Evolutionary conservation across 768 basidiomycete genomes (phyloP), one percentile per base, ranked within the genome.

Genomic region (Saitozyma podzolica): DNA sequence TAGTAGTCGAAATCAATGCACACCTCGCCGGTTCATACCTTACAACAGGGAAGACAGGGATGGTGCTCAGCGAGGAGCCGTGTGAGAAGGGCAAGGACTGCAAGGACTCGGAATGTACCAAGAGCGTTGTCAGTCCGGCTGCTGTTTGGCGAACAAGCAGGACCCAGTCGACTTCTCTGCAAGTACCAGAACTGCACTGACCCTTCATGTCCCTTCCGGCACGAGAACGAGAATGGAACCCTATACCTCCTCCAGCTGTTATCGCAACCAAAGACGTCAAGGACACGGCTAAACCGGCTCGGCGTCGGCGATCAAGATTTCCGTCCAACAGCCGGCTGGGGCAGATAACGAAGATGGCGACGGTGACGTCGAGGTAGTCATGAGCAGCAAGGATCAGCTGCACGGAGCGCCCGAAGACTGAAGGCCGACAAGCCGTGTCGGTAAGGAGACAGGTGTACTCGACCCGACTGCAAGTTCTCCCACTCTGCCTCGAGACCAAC

Each of bases 41-140:
- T 4, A 94, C 96, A 7, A 95, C 94, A 14, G 84, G 89, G 40
- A 92, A 95, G 81, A 93, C 89, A 71, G 96, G 94, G 9, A 85
- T 99, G 65, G 96, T 98, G 1, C 83, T 99, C 59, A 95, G 90
- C 70, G 92, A 90, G 60, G 95, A 98, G 60, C 83, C 91, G 17
- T 99, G 96, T 79, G 90, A 93, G 70, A 86, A 88, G 54, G 91
- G 91, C 16, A 89, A 87, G 75, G 82, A 89, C 53, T 99, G 96
- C 80, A 87, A 89, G 73, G 92, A 99, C 79, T 88, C 90, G 76
- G 95, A 97, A 79, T 97, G 93, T 78, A 86, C 89, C 61, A 92
- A 91, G 77, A 87, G 87, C 19, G 93, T 96, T 78, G 88, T 92
- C 62, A 93, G 91, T 72, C 91, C 92, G 10, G 91, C 92, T 13